phyloP scores from a whole-genome alignment of 176 grass and related monocot genomes.

The Oryza glumipatula region DNA sequence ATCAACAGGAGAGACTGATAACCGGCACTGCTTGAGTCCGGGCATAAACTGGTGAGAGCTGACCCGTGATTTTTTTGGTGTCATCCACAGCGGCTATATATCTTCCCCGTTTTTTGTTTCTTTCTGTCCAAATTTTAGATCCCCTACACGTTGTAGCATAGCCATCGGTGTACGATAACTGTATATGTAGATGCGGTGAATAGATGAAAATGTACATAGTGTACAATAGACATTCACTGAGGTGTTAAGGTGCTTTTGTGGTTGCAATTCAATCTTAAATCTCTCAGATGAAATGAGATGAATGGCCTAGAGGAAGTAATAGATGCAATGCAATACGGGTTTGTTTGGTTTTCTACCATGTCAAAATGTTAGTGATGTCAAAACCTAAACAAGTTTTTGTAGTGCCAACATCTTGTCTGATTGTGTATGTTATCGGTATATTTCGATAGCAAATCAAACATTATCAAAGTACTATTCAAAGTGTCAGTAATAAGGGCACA shows the following conservation, averaged over 20 bases:
- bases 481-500: no score
- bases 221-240: conserved; percentile 42
- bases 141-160: conserved; percentile 42
- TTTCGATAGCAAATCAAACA: no score
- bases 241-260: not conserved
- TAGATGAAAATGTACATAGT: conserved; percentile 52
- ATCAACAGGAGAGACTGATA: conserved; percentile 88
- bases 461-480: no score
- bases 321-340: no score
- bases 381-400: no score
- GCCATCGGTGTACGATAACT: conserved; percentile 21
- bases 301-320: not conserved
- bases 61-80: conserved; percentile 25
- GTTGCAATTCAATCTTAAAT: not conserved
- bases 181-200: conserved; percentile 47
- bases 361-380: no score
- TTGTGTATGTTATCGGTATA: no score
- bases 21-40: conserved; percentile 78
- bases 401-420: no score
- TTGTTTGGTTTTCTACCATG: no score
- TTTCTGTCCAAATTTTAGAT: conserved; percentile 26
- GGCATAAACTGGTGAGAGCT: conserved; percentile 13
- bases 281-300: not conserved
- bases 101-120: conserved; percentile 8
- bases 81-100: not conserved